These are phyloP conservation scores for Raddia distichophylla DNA, from an alignment of 176 grass and related monocot species.

Conservation along the genomic window DNA sequence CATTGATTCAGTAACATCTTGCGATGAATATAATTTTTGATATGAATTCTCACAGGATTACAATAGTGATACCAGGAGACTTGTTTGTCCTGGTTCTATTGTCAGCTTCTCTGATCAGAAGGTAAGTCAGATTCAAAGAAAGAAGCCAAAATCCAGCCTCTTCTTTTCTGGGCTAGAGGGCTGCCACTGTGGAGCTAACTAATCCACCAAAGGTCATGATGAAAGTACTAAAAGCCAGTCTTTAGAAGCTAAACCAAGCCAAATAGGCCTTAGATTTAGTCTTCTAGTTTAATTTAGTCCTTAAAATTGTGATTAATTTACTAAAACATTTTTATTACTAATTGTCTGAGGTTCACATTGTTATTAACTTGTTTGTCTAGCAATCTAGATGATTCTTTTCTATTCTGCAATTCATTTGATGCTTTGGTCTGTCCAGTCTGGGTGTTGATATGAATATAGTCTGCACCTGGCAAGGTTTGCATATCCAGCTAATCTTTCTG, in stretches of 20 bases:
- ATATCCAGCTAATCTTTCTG: neutral
- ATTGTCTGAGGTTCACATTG: neutral
- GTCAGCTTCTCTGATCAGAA: conserved; percentile 4
- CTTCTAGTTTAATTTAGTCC: neutral
- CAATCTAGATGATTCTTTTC: neutral
- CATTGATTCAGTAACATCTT: conserved; percentile 3
- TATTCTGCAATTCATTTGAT: conserved; percentile 8
- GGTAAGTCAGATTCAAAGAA: neutral
- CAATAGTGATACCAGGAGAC: neutral
- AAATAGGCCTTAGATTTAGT: neutral
- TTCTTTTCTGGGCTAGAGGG: neutral
- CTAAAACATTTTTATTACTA: neutral
- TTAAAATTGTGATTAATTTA: neutral
- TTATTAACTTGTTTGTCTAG: conserved; percentile 17
- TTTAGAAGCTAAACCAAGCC: neutral
- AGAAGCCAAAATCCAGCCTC: neutral
- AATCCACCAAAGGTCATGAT: neutral
- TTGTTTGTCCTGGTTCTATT: neutral
- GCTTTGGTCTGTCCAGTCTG: neutral
- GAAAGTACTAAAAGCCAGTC: neutral
- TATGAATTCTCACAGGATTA: neutral
- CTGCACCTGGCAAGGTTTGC: neutral
- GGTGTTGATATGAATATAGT: conserved; percentile 20
- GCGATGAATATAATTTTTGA: conserved; percentile 2
- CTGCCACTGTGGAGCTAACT: neutral